phyloP scores from a whole-genome alignment of 768 basidiomycete species.

The Sporobolomyces phaffii region DNA sequence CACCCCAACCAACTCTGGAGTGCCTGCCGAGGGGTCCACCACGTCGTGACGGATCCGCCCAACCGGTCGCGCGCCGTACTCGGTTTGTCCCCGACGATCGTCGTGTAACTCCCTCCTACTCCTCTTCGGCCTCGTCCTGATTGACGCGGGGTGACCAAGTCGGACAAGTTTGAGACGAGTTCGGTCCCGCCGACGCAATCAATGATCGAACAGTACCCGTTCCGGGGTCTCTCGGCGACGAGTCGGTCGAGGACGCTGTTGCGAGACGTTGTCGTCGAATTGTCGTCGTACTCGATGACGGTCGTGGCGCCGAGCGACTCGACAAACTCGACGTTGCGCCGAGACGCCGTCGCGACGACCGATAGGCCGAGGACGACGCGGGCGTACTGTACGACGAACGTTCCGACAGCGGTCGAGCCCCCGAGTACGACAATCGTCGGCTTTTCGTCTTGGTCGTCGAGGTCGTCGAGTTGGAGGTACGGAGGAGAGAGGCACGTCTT shows the following conservation, averaged over 20 bases:
- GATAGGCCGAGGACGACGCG: not conserved
- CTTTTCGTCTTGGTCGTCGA: not conserved
- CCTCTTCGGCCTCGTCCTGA: not conserved
- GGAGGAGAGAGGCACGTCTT: constrained; percentile 27
- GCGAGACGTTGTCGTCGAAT: no score
- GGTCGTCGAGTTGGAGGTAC: constrained; percentile 25
- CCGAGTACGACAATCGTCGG: constrained; percentile 36
- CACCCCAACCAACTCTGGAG: constrained; percentile 19
- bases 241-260: no score
- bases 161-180: not conserved
- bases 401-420: constrained; percentile 13
- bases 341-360: constrained; percentile 35
- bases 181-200: constrained; percentile 39
- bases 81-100: constrained; percentile 42
- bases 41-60: constrained; percentile 28
- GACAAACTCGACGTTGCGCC: constrained; percentile 27
- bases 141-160: constrained; percentile 2
- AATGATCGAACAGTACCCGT: constrained; percentile 29
- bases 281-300: constrained; percentile 29
- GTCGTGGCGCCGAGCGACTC: constrained; percentile 23
- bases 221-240: not conserved
- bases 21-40: constrained; percentile 1
- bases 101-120: constrained; percentile 15
- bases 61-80: constrained; percentile 1
- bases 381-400: constrained; percentile 35